phyloP scores from a whole-genome alignment of 306 rosid genomes.

The Dryas drummondii region DNA sequence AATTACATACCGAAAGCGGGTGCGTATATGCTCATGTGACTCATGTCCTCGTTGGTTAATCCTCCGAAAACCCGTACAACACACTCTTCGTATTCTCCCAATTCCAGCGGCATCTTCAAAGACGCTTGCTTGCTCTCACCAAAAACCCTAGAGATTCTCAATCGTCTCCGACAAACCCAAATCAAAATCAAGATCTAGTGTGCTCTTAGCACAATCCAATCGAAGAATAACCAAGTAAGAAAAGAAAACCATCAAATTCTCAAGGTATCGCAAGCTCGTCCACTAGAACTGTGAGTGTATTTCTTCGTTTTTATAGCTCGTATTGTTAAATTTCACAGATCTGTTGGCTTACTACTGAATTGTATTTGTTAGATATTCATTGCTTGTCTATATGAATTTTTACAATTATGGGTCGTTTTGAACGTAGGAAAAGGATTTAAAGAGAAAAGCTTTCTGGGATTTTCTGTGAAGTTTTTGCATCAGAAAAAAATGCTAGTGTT shows the following conservation, averaged over 20 bases:
- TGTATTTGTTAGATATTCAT: not conserved
- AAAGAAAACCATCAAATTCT: not conserved
- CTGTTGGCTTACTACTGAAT: not conserved
- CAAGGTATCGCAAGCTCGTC: not conserved
- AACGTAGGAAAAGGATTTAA: not conserved
- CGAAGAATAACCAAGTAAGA: not conserved
- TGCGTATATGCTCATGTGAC: not conserved
- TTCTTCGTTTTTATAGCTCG: not conserved
- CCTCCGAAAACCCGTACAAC: not conserved
- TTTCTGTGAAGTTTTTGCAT: not conserved
- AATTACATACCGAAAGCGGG: not conserved
- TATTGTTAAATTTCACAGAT: slow-evolving; percentile 16
- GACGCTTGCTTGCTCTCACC: slow-evolving; percentile 24
- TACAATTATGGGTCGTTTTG: not conserved
- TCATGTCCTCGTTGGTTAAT: not conserved
- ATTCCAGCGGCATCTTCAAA: slow-evolving; percentile 29
- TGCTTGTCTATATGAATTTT: not conserved
- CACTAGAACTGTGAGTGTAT: slow-evolving; percentile 15
- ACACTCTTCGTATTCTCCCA: slow-evolving; percentile 26
- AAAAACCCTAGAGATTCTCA: slow-evolving; percentile 26
- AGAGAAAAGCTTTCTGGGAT: not conserved
- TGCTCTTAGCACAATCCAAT: not conserved
- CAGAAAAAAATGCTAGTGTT: not conserved
- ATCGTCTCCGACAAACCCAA: not conserved
- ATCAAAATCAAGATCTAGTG: slow-evolving; percentile 9